Evolutionary conservation across 2,329 filamentous ascomycete species (phyloP).

Genomic region (Diaporthe vaccinii): DNA sequence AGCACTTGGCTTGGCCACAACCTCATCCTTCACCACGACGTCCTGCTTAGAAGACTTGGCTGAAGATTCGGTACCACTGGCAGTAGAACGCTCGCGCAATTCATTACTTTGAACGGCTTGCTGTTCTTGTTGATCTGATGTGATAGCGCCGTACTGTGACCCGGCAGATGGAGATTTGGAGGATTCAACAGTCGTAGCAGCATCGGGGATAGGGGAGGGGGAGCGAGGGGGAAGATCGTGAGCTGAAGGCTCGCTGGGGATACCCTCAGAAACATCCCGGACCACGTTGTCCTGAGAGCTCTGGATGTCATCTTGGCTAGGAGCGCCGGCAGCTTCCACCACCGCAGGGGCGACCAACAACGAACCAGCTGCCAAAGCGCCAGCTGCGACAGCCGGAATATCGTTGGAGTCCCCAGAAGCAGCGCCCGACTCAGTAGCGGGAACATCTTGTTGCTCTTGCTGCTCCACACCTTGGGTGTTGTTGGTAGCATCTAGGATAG

Average conservation of each 20-base stretch:
- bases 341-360: constrained; percentile 23
- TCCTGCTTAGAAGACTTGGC: constrained; percentile 39
- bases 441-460: not conserved
- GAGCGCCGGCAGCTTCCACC: constrained; percentile 7
- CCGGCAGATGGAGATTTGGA: constrained; percentile 40
- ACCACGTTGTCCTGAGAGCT: constrained; percentile 19
- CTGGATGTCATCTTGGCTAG: constrained; percentile 9
- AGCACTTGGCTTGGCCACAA: constrained; percentile 35
- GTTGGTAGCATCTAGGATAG: not conserved
- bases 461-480: not conserved
- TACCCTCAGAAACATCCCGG: constrained; percentile 38
- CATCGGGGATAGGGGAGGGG: constrained; percentile 38
- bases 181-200: constrained; percentile 41
- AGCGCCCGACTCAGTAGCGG: not conserved
- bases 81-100: constrained; percentile 40
- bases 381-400: constrained; percentile 3
- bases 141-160: constrained; percentile 41
- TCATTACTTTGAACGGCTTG: constrained; percentile 32
- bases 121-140: constrained; percentile 40
- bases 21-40: constrained; percentile 41
- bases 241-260: constrained; percentile 40
- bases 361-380: constrained; percentile 24
- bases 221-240: constrained; percentile 39
- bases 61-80: constrained; percentile 40
- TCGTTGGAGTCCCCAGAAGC: not conserved